Percentiles rank a stretch among this genome's conserved stretches.
phyloP scores from a whole-genome alignment of 2,329 filamentous ascomycete species.

The Cercospora janseana region DNA sequence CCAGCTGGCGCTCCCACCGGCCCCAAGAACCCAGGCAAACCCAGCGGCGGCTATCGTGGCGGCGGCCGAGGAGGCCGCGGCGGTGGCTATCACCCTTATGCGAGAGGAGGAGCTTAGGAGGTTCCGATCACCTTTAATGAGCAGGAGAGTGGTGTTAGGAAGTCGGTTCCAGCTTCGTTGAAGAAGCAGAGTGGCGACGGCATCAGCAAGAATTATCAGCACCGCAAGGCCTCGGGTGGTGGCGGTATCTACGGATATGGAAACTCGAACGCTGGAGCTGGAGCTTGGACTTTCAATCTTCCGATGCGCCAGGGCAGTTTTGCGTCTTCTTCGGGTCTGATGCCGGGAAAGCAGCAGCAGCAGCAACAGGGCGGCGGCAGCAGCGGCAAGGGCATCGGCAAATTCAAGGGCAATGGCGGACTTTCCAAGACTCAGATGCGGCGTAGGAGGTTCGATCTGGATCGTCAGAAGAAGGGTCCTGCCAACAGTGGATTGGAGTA shows the following conservation, averaged over 20 bases:
- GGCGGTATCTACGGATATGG: no score
- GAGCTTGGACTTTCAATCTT: no score
- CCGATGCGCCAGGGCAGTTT: no score
- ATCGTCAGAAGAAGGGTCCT: not conserved
- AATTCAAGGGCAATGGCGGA: not conserved
- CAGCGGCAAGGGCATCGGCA: no score
- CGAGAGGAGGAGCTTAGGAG: constrained; percentile 39
- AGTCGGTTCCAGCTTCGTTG: not conserved
- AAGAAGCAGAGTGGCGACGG: no score
- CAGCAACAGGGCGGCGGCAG: not conserved
- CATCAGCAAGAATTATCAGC: no score
- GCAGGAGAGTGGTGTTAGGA: not conserved
- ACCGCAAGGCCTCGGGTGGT: no score
- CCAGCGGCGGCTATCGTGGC: constrained; percentile 89
- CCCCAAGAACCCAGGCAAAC: constrained; percentile 89
- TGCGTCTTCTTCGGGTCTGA: not conserved
- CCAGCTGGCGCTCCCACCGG: constrained; percentile 88
- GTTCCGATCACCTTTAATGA: not conserved
- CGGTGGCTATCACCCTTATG: constrained; percentile 74
- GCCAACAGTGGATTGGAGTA: not conserved
- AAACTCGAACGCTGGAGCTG: no score
- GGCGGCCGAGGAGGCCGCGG: constrained; percentile 73
- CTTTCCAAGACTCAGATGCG: not conserved
- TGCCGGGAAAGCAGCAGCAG: not conserved
- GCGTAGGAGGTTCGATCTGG: not conserved